Evolutionary conservation across 2,329 filamentous ascomycete genomes (phyloP), one percentile per base, ranked within the genome.

Genomic region (Neofusicoccum sp.): DNA sequence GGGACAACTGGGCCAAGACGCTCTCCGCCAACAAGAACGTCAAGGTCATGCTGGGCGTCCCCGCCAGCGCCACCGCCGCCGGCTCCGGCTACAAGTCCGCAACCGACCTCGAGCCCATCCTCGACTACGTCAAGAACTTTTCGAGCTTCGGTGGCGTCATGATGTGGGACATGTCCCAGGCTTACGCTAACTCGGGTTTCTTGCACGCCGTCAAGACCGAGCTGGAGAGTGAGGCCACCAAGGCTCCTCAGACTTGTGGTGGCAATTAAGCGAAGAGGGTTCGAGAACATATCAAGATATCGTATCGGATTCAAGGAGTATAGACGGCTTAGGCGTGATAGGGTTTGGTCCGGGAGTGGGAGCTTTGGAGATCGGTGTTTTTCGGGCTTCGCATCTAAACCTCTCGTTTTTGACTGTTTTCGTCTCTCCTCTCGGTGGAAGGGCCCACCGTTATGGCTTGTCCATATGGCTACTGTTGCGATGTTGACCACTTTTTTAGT

Each of bases 121-220:
- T 89, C 63, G 61, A 77, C 34, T 87, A 84, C 67, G 78, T 75
- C 45, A 81, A 81, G 72, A 70, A 73, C 41, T 89, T 82, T 67
- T 71, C 75, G 3, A 87, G 80, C 71, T 89, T 89, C 66, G 86
- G 86, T 6, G 87, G 87, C 31, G 80, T 86, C 30, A 88, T 89
- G 86, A 79, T 88, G 75, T 89, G 86, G 87, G 87, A 89, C 61
- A 64, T 64, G 9, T 65, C 61, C 31, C 72, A 74, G 64, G 72
- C 70, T 7, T 67, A 66, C 53, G 68, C 68, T 1, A 75, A 76
- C 53, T 36, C 26, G 3, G 67, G 65, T 6, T 73, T 71, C 34
- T 49, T 73, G 43, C 51, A 38, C 11, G 63, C 63, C 2, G 66
- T 71, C 1, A 67, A 65, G 61, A 26, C 26, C 30, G 47, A 47